A percentile compares a stretch with the other conserved stretches of the same genome.
These are phyloP conservation scores for Nannizzia gypsea DNA, from an alignment of 2,329 filamentous ascomycete species.

Conservation along the genomic window DNA sequence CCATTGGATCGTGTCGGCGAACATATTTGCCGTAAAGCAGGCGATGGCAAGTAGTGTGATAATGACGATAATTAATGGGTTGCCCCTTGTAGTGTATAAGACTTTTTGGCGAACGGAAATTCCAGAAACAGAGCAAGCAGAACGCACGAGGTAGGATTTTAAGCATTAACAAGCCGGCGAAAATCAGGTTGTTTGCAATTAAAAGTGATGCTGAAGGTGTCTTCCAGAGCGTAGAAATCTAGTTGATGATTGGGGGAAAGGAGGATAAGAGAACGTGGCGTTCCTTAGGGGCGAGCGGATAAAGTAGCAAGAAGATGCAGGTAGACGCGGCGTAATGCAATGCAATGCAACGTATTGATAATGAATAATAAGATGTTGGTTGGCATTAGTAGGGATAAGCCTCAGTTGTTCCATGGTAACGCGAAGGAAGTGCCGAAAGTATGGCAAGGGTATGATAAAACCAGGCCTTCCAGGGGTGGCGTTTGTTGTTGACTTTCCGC, in stretches of 20 bases:
- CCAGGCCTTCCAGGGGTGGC: neutral
- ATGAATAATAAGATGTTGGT: neutral
- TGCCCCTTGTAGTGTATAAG: constrained; percentile 25
- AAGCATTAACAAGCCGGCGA: neutral
- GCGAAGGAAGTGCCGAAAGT: constrained; percentile 1
- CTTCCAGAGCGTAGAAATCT: constrained; percentile 1
- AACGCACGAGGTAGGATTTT: neutral
- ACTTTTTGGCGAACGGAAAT: constrained; percentile 5
- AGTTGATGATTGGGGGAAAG: neutral
- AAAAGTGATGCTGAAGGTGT: neutral
- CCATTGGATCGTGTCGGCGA: neutral
- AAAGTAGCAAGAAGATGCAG: neutral
- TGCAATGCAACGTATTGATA: neutral
- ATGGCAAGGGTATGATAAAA: neutral
- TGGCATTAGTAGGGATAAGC: neutral
- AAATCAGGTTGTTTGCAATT: neutral
- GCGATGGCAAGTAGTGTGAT: constrained; percentile 12
- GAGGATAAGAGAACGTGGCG: neutral
- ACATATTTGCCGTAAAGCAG: neutral
- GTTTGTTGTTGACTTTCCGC: neutral
- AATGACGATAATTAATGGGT: constrained; percentile 22
- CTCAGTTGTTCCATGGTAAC: neutral
- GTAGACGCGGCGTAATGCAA: neutral
- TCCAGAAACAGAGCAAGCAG: constrained; percentile 1
- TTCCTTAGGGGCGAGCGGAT: neutral